Evolutionary conservation across 2,329 filamentous ascomycete genomes (phyloP), one percentile per base, ranked within the genome.

Genomic region (Aureobasidium sp.): DNA sequence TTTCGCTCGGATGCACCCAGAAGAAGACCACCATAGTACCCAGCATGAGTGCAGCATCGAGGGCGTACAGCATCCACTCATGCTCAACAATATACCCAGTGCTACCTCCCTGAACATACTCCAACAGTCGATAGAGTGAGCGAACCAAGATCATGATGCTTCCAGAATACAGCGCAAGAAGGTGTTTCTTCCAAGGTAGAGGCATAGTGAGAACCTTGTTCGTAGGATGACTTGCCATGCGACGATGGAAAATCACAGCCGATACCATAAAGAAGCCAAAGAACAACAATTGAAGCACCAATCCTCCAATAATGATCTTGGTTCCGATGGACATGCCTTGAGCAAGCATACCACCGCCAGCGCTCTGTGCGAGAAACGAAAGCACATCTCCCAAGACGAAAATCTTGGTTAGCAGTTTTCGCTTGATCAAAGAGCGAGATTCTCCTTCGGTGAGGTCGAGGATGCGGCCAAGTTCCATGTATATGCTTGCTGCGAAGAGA

Each of bases 351-450:
- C 76, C 76, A 17, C 72, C 76, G 22, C 80, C 80, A 34, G 71
- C 73, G 15, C 73, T 73, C 68, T 85, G 83, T 3, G 84, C 70
- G 2, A 78, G 36, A 67, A 86, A 81, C 1, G 79, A 80, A 6
- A 83, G 53, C 3, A 84, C 68, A 65, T 86, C 83, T 37, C 82
- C 81, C 7, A 69, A 56, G 4, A 86, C 82, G 63, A 86, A 86
- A 39, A 80, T 73, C 60, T 77, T 80, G 3, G 82, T 84, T 6
- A 85, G 69, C 75, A 78, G 79, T 8, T 63, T 73, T 1, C 73
- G 70, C 1, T 71, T 67, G 47, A 83, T 73, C 22, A 81, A 63
- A 0, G 79, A 77, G 65, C 76, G 72, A 0, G 70, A 62, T n/a
- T 76, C 72, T 2, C 75, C 79, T 22, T 78, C 71, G 4, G 78